Percentiles rank a stretch among this genome's conserved stretches.
Conservation (phyloP, 169 alveolate genomes). For the Plasmodium cynomolgi region DNA sequence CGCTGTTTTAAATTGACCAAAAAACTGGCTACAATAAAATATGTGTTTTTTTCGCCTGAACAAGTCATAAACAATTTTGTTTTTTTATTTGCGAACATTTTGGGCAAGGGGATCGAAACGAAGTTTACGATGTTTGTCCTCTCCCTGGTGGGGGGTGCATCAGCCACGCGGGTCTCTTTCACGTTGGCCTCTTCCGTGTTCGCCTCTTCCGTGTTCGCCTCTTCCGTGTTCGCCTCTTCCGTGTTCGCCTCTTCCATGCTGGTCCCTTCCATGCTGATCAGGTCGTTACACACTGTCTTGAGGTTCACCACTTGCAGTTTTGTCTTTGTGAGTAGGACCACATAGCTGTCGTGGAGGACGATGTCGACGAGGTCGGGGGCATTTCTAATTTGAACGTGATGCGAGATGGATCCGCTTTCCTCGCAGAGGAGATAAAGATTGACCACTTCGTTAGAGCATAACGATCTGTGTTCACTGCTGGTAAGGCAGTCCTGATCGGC, state of each 20-base stretch:
- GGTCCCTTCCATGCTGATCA: not conserved
- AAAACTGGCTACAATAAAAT: slow-evolving; percentile 59
- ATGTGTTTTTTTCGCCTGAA: slow-evolving; percentile 42
- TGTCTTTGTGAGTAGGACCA: slow-evolving; percentile 26
- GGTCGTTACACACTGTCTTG: slow-evolving; percentile 10
- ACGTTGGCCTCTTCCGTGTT: too few species aligned
- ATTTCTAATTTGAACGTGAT: slow-evolving; percentile 22
- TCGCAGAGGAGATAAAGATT: slow-evolving; percentile 34
- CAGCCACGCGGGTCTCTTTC: not conserved
- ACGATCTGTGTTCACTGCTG: not conserved
- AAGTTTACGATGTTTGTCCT: not conserved
- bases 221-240: too few species aligned
- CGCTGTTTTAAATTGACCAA: not conserved
- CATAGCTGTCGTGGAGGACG: slow-evolving; percentile 5
- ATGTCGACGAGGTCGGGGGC: slow-evolving; percentile 23
- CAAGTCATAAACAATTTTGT: slow-evolving; percentile 49
- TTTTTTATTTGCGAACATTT: slow-evolving; percentile 34
- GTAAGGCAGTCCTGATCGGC: not conserved
- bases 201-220: not conserved
- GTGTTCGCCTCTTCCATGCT: not conserved
- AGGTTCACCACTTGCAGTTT: slow-evolving; percentile 31
- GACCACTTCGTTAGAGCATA: not conserved
- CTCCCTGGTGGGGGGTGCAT: not conserved
- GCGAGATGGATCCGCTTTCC: not conserved
- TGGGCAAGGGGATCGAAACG: slow-evolving; percentile 32